phyloP scores from a whole-genome alignment of 352 stramenopile species.

The Globisporangium perplexum region DNA sequence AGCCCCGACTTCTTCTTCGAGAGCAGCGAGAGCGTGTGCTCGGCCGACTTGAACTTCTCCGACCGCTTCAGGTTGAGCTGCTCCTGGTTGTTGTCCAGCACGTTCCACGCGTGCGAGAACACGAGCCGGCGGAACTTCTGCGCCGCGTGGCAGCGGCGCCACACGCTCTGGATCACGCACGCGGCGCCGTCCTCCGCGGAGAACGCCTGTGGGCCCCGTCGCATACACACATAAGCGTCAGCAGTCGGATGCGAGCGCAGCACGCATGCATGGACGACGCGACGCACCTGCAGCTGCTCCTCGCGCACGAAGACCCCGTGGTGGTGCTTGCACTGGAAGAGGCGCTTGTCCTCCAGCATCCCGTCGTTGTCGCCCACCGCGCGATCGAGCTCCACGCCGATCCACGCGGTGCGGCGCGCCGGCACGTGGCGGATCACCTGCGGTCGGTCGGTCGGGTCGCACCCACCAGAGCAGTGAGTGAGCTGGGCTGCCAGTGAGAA shows the following conservation, averaged over 20 bases:
- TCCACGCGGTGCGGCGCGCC: conserved; percentile 34
- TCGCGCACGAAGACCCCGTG: conserved; percentile 83
- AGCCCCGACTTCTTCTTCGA: conserved; percentile 42
- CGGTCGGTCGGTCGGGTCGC: not conserved
- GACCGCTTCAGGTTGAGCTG: conserved; percentile 85
- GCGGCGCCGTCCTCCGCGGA: conserved; percentile 65
- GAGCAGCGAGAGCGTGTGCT: conserved; percentile 73
- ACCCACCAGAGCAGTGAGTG: too few species aligned
- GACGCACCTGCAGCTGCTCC: conserved; percentile 59
- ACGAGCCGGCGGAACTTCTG: conserved; percentile 82
- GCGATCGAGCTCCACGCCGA: conserved; percentile 86
- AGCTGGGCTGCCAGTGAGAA: not conserved
- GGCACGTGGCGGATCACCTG: conserved; percentile 69
- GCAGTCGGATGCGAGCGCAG: not conserved
- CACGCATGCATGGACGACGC: not conserved
- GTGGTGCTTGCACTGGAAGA: conserved; percentile 82
- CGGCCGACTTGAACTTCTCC: conserved; percentile 79
- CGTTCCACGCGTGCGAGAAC: conserved; percentile 83
- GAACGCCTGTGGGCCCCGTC: conserved; percentile 46
- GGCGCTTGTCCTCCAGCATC: conserved; percentile 50
- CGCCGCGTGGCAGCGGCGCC: conserved; percentile 58
- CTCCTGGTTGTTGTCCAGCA: conserved; percentile 89
- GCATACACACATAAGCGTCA: not conserved
- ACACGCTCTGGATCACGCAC: conserved; percentile 72
- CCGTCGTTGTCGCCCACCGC: conserved; percentile 77